Conservation (phyloP, 1,284 basidiomycete genomes). For the Cryptococcus amylolentus region DNA sequence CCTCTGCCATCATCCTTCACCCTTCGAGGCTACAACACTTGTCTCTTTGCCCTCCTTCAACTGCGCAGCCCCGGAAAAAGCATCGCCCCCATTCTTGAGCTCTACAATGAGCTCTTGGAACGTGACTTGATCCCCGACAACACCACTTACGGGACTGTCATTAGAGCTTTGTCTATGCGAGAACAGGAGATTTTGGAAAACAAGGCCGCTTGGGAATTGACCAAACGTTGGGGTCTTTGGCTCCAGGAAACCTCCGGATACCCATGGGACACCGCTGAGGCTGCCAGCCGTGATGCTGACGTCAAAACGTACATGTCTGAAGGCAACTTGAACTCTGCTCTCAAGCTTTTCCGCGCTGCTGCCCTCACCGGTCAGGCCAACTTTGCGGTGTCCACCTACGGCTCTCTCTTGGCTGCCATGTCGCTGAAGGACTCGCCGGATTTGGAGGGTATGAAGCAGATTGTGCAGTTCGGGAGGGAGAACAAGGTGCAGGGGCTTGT, state of each 20-base stretch:
- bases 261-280: conserved; percentile 6
- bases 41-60: conserved; percentile 58
- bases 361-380: conserved; percentile 38
- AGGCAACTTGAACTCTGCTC: conserved; percentile 66
- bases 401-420: conserved; percentile 59
- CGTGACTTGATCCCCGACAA: conserved; percentile 63
- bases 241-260: conserved; percentile 9
- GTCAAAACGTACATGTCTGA: conserved; percentile 52
- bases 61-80: conserved; percentile 58
- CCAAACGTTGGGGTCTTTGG: conserved; percentile 25
- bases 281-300: conserved; percentile 7
- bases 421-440: conserved; percentile 59
- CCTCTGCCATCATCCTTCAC: conserved; percentile 36
- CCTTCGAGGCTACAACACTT: conserved; percentile 61
- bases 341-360: conserved; percentile 66
- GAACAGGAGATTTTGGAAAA: conserved; percentile 65
- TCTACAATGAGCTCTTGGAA: conserved; percentile 74
- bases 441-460: conserved; percentile 61
- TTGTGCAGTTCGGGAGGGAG: conserved; percentile 66
- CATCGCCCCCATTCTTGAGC: conserved; percentile 61
- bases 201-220: conserved; percentile 52
- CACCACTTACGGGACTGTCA: conserved; percentile 66
- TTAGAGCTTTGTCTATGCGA: conserved; percentile 66
- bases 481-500: conserved; percentile 30
- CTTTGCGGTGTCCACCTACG: conserved; percentile 54